These are phyloP conservation scores for Sclerotinia subarctica DNA, from an alignment of 2,329 filamentous ascomycete species.

Conservation along the genomic window DNA sequence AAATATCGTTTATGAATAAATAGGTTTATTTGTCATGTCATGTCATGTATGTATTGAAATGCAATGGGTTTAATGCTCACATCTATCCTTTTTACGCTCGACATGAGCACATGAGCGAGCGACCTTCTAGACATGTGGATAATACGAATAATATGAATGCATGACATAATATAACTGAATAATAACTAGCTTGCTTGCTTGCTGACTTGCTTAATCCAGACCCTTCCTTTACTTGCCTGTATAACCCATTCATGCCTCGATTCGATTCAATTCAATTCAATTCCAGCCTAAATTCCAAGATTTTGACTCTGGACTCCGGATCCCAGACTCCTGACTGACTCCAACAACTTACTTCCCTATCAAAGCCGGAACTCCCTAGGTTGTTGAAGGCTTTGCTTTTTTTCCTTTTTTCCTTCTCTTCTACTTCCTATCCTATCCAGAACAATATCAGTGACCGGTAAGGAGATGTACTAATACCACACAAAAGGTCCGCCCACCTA, in stretches of 20 bases:
- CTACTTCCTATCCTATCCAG: background rate
- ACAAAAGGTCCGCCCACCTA: constrained; percentile 36
- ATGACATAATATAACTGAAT: background rate
- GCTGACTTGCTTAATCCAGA: background rate
- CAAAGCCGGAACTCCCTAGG: background rate
- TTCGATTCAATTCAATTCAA: background rate
- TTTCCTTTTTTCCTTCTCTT: background rate
- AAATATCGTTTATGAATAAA: background rate
- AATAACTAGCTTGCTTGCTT: background rate
- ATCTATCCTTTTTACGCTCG: background rate
- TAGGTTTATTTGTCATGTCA: too few relatives aligned
- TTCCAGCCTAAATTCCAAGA: background rate
- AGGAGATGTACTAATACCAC: background rate
- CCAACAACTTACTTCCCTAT: background rate
- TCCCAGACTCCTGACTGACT: background rate
- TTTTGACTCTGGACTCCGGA: background rate
- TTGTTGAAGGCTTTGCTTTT: background rate
- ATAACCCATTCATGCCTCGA: background rate
- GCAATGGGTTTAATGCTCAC: background rate
- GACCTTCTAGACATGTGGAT: too few relatives aligned
- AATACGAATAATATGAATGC: background rate
- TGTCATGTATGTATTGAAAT: background rate
- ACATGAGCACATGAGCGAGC: too few relatives aligned
- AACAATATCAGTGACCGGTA: background rate
- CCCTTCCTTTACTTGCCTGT: background rate